phyloP scores from a whole-genome alignment of 805 yeast species.

The Suhomyces pyralidae region DNA sequence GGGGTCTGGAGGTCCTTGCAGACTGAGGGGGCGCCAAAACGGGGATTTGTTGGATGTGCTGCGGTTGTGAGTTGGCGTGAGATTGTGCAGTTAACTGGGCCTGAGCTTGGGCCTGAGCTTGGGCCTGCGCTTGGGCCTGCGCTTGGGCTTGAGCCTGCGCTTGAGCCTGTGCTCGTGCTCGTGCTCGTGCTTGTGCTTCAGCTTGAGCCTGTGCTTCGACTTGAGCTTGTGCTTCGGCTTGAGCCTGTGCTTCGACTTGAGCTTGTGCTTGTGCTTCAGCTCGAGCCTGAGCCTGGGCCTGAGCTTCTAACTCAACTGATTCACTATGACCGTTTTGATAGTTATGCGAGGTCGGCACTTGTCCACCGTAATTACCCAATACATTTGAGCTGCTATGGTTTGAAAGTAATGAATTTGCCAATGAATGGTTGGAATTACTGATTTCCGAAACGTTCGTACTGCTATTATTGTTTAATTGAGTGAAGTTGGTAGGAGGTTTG shows the following conservation, averaged over 20 bases:
- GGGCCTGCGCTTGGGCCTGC: slow-evolving; percentile 10
- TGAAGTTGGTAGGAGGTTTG: slow-evolving; percentile 41
- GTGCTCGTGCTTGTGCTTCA: slow-evolving; percentile 10
- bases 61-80: slow-evolving; percentile 9
- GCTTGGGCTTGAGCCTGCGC: slow-evolving; percentile 14
- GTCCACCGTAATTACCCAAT: slow-evolving; percentile 3
- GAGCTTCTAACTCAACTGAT: slow-evolving; percentile 11
- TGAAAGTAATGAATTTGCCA: slow-evolving; percentile 18
- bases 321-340: slow-evolving; percentile 7
- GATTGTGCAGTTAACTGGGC: too few relatives aligned
- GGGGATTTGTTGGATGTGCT: slow-evolving; percentile 65
- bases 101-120: slow-evolving; percentile 10
- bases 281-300: slow-evolving; percentile 10
- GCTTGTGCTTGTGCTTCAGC: slow-evolving; percentile 12
- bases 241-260: slow-evolving; percentile 13
- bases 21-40: slow-evolving; percentile 3
- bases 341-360: slow-evolving; percentile 4
- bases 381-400: slow-evolving; percentile 12
- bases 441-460: slow-evolving; percentile 39
- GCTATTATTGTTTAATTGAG: slow-evolving; percentile 38
- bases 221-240: slow-evolving; percentile 9
- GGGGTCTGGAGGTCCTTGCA: background rate
- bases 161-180: slow-evolving; percentile 11
- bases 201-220: slow-evolving; percentile 11
- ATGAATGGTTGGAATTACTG: slow-evolving; percentile 23